Conservation (phyloP, 768 basidiomycete genomes). For the Hirschioporus abietinus region DNA sequence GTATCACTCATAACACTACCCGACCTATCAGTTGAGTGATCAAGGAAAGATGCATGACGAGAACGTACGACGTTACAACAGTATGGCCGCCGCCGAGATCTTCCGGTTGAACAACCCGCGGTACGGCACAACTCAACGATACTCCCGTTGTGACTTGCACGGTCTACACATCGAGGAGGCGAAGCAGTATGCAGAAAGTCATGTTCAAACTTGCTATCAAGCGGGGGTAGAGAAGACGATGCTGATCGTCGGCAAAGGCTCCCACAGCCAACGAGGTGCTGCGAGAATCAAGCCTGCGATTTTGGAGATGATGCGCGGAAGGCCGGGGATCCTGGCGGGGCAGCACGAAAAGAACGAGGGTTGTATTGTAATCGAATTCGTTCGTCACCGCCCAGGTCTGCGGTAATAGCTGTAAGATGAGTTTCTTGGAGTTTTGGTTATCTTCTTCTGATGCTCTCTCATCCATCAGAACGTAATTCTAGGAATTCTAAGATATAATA, state of each 20-base stretch:
- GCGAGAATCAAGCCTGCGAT: conserved; percentile 2
- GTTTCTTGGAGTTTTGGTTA: background rate
- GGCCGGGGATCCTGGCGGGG: background rate
- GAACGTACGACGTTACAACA: background rate
- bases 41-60: background rate
- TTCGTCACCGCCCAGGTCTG: background rate
- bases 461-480: background rate
- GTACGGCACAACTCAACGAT: background rate
- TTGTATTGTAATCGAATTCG: background rate
- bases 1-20: no score
- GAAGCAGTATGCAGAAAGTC: background rate
- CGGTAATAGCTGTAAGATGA: background rate
- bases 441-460: background rate
- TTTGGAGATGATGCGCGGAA: background rate
- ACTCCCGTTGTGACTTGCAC: background rate
- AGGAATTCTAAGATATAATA: background rate
- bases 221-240: conserved; percentile 1
- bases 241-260: background rate
- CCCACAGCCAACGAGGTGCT: background rate
- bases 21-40: background rate
- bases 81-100: conserved; percentile 1
- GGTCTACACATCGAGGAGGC: conserved; percentile 3
- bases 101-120: background rate
- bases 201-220: background rate
- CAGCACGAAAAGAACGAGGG: background rate